Base-by-base conservation (phyloP, 176 grass and related monocot genomes). In the Hordeum marinum region DNA sequence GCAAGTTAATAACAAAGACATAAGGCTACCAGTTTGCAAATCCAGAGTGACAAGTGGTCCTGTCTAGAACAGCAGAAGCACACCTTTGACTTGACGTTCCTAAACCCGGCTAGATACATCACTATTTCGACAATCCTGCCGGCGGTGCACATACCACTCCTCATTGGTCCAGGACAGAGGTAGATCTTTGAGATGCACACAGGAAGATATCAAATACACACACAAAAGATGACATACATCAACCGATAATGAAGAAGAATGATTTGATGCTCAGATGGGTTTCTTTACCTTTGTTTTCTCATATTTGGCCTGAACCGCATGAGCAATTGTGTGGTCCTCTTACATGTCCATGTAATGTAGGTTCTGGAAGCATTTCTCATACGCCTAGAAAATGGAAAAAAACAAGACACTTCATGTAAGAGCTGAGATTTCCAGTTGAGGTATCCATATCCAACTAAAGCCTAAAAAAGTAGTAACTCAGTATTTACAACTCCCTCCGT, bases 311-410 rank as follows among this genome's bases (percentile, higher is more conserved):
- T n/a, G n/a, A n/a, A n/a, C n/a, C n/a, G n/a, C n/a, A n/a, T n/a
- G n/a, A n/a, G n/a, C n/a, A n/a, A n/a, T 93, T 64, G 93, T 98
- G 85, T 98, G 95, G 59, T 95, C 95, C 74, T 98, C 91, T 7
- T 98, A 98, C 36, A 87, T 89, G 63, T 95, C 95, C 80, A 98
- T 91, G 63, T 93, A 93, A 81, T 98, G 95, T 43, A 98, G 95
- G 78, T 98, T 88, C 83, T 98, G 93, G 85, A 98, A 98, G 83
- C 95, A 98, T 88, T 98, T 98, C 63, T 98, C 95, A 42, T 95
- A 95, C 43, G 95, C 93, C 95, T 98, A 77, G 7, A 39, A 39
- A 39, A 32, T 32, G 32, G 1, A 32, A 3, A 84, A 75, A 89
- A 12, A 87, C 29, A 82, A 85, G 12, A 26, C 0, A 35, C 23